Base-by-base conservation (phyloP, 768 basidiomycete genomes). In the Panellus pusillus region DNA sequence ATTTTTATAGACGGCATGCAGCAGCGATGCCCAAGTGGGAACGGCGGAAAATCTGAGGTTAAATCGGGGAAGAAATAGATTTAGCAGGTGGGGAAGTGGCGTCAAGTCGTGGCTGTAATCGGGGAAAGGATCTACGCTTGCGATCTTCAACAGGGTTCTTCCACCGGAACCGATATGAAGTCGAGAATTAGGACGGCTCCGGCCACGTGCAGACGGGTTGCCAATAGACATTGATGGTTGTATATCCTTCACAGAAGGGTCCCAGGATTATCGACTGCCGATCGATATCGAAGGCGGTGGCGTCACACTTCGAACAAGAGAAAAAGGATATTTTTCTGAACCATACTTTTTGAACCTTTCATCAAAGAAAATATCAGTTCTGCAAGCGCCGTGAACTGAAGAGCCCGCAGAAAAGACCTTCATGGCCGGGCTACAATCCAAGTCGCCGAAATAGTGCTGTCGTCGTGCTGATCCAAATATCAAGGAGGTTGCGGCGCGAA, bases 1-100 rank as follows among this genome's bases (percentile, higher is more conserved):
- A 54, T 45, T 56, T 60, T 55, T 60, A 60, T 60, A 60, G 27
- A 36, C 35, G 37, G 49, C 49, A 50, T 58, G 47, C 57, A 28
- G 36, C 47, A 35, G 41, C 49, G 44, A 38, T 47, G 32, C 47
- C 57, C 47, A 52, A 51, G 39, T 50, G 51, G 58, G 51, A 46
- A 43, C 38, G 11, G 31, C 36, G 51, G 55, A 56, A 60, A 50
- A 54, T 54, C 49, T 54, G 42, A 44, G 42, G 44, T 44, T 38
- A 54, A 56, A 56, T 57, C 52, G 50, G 47, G 51, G 38, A 54
- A 36, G 55, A 52, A 50, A 54, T 48, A 43, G 32, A 49, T 40
- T 53, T 50, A 32, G 37, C 15, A 29, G 39, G 54, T 46, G 44
- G 49, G 38, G 38, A 53, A 41, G 40, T 31, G 24, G 53, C 42